Conservation (phyloP, 1,284 basidiomycete genomes). For the Golubevia pallescens region DNA sequence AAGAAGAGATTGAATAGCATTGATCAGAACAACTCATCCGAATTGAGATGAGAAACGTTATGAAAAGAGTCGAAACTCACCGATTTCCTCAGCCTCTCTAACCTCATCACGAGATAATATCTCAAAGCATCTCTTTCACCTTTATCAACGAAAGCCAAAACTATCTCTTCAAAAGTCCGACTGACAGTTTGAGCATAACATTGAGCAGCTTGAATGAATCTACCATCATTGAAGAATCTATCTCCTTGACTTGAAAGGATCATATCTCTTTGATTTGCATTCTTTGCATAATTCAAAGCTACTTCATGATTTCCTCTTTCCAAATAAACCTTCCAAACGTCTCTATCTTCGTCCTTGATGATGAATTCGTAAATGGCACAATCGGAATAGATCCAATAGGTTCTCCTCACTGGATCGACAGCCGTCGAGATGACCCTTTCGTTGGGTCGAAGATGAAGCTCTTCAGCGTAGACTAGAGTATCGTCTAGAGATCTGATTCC, state of each 20-base stretch:
- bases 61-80: too few relatives aligned
- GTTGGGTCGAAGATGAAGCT: conserved; percentile 35
- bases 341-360: conserved; percentile 84
- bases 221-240: conserved; percentile 78
- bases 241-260: conserved; percentile 85
- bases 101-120: conserved; percentile 83
- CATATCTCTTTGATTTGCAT: conserved; percentile 80
- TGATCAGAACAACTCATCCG: not conserved
- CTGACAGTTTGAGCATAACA: conserved; percentile 76
- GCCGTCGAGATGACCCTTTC: conserved; percentile 48
- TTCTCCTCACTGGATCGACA: conserved; percentile 82
- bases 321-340: conserved; percentile 92
- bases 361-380: conserved; percentile 87
- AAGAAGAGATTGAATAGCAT: not conserved
- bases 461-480: conserved; percentile 81
- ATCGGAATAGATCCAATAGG: conserved; percentile 94
- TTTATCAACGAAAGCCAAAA: conserved; percentile 85
- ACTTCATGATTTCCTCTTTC: conserved; percentile 77
- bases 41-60: not conserved
- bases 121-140: conserved; percentile 90
- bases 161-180: conserved; percentile 87
- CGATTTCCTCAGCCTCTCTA: conserved; percentile 80
- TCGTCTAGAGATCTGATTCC: conserved; percentile 83
- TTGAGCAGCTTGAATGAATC: conserved; percentile 89
- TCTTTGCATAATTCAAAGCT: conserved; percentile 81